phyloP scores from a whole-genome alignment of 2,329 filamentous ascomycete genomes.

The Exophiala sp. region DNA sequence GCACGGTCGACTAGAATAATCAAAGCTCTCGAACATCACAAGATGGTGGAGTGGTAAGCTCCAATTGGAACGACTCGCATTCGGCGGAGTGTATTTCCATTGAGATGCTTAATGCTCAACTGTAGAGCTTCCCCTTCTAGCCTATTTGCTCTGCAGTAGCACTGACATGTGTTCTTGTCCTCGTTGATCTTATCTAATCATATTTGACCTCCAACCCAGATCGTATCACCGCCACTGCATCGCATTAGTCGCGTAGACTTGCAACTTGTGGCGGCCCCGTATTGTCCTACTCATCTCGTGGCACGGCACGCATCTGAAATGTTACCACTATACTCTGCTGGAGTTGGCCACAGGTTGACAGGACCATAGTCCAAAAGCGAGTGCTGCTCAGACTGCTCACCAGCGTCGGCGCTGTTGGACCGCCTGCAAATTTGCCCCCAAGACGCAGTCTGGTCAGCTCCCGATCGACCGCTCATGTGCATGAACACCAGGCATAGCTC shows the following conservation, averaged over 20 bases:
- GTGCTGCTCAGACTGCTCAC: not conserved
- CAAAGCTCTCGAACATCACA: not conserved
- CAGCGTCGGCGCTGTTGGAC: not conserved
- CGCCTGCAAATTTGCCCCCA: constrained; percentile 2
- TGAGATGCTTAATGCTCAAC: not conserved
- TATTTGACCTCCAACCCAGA: not conserved
- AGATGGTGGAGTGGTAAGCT: not conserved
- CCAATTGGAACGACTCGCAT: not conserved
- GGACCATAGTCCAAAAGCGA: not conserved
- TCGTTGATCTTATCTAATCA: constrained; percentile 1
- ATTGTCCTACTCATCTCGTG: not conserved
- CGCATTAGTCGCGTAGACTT: not conserved
- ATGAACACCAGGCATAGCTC: constrained; percentile 11
- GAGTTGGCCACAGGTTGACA: not conserved
- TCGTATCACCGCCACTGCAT: constrained; percentile 1
- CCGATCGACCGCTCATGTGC: constrained; percentile 7
- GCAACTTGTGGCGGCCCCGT: not conserved
- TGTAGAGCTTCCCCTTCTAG: too few species aligned
- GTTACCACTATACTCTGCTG: not conserved
- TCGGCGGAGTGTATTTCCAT: not conserved
- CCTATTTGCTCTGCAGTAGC: too few species aligned
- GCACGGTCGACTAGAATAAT: not conserved
- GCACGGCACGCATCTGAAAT: not conserved
- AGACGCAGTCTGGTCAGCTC: not conserved
- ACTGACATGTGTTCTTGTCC: too few species aligned